Percentiles rank a stretch among this genome's conserved stretches.
Evolutionary conservation across 441 rosid genomes (phyloP).

Genomic region (Erysimum pusillum): DNA sequence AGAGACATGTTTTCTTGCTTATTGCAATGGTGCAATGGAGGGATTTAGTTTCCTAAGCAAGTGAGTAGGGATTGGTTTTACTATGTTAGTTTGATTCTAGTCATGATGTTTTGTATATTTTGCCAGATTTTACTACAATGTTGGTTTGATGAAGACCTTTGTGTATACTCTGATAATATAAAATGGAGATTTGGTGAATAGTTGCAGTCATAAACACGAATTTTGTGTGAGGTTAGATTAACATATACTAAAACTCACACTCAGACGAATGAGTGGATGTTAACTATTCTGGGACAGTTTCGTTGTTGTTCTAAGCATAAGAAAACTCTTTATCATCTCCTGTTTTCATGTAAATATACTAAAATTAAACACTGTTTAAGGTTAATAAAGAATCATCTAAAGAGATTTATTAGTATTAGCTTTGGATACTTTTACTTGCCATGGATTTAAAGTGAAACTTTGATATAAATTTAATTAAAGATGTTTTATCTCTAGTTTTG

Average conservation of each 20-base stretch:
- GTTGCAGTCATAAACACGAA: background rate
- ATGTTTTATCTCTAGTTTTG: background rate
- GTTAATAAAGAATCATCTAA: slow-evolving; percentile 13
- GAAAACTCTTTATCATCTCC: background rate
- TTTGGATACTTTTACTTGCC: background rate
- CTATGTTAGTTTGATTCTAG: background rate
- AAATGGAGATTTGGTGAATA: background rate
- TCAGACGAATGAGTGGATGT: background rate
- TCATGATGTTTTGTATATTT: background rate
- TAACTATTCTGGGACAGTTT: background rate
- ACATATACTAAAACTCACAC: background rate
- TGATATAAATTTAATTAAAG: background rate
- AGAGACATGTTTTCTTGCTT: slow-evolving; percentile 33
- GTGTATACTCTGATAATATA: background rate
- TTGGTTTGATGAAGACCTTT: background rate
- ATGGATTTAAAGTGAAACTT: no score
- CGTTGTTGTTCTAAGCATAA: no score
- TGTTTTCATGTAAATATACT: background rate
- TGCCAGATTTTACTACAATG: background rate
- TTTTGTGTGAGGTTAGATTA: background rate
- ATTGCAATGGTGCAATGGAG: background rate
- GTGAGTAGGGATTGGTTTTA: background rate
- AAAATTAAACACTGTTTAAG: slow-evolving; percentile 7
- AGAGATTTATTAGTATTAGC: slow-evolving; percentile 8
- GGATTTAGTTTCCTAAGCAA: background rate